phyloP scores from a whole-genome alignment of 1,139 yeast species.

The Pichia sp. region DNA sequence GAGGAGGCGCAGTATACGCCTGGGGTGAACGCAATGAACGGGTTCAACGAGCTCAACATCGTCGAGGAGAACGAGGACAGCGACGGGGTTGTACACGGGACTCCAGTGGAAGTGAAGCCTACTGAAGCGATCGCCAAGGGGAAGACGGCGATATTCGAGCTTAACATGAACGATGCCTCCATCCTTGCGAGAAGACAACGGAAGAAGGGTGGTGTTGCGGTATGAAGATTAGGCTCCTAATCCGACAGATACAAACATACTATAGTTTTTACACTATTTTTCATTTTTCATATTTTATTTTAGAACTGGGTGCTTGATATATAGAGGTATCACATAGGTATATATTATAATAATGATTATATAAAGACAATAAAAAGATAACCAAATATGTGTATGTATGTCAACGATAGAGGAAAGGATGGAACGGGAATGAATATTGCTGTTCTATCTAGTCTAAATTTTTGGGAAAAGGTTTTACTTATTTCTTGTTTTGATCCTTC shows the following conservation, averaged over 20 bases:
- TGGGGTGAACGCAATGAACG: neutral
- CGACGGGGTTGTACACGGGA: slow-evolving; percentile 17
- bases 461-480: too few relatives aligned
- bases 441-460: neutral
- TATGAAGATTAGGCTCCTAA: too few relatives aligned
- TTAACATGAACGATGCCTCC: slow-evolving; percentile 75
- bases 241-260: too few relatives aligned
- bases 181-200: slow-evolving; percentile 62
- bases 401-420: neutral
- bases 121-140: too few relatives aligned
- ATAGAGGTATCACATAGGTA: neutral
- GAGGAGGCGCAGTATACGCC: slow-evolving; percentile 50
- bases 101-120: neutral
- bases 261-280: neutral
- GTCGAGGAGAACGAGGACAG: slow-evolving; percentile 18
- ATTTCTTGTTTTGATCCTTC: too few relatives aligned
- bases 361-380: neutral
- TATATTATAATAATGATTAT: neutral
- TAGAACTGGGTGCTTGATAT: neutral
- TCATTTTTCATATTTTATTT: neutral
- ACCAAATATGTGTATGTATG: neutral
- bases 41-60: slow-evolving; percentile 4
- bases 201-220: slow-evolving; percentile 1
- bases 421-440: neutral
- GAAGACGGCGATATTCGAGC: slow-evolving; percentile 46